Conservation (phyloP, 225 moss, liverwort and hornwort genomes). For the Rhytidiadelphus loreus region DNA sequence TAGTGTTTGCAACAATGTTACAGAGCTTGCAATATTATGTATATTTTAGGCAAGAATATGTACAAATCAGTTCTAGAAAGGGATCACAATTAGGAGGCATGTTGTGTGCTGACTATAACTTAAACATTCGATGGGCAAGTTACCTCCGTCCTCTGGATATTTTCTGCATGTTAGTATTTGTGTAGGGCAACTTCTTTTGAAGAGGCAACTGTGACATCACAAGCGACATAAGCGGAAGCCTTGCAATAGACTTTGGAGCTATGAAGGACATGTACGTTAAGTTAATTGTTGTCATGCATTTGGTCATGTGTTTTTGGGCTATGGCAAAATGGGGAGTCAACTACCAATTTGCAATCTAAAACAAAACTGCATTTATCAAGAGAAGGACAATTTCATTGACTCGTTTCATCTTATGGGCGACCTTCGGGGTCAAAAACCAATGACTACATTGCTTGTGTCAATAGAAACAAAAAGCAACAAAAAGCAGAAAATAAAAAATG, state of each 20-base stretch:
- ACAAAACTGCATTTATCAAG: neutral
- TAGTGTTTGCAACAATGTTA: accelerated
- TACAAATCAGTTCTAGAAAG: accelerated
- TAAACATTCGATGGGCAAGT: no score
- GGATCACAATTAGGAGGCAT: neutral
- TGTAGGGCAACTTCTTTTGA: neutral
- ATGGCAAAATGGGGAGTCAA: neutral
- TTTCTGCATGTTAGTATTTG: neutral
- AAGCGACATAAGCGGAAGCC: neutral
- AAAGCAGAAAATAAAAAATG: no score
- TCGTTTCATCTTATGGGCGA: neutral
- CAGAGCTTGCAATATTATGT: no score
- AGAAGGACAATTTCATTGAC: neutral
- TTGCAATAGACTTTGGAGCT: neutral
- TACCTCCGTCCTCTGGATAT: neutral
- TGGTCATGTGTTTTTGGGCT: neutral
- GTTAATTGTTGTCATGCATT: neutral
- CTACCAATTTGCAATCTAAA: neutral
- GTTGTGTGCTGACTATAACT: no score
- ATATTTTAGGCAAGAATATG: neutral
- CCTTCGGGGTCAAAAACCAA: no score
- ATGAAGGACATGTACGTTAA: no score
- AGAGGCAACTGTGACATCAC: neutral
- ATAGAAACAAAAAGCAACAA: no score
- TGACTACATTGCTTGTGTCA: no score